Percentiles rank a stretch among this genome's conserved stretches.
phyloP scores from a whole-genome alignment of 2,329 filamentous ascomycete species.

The Parascedosporium putredinis region DNA sequence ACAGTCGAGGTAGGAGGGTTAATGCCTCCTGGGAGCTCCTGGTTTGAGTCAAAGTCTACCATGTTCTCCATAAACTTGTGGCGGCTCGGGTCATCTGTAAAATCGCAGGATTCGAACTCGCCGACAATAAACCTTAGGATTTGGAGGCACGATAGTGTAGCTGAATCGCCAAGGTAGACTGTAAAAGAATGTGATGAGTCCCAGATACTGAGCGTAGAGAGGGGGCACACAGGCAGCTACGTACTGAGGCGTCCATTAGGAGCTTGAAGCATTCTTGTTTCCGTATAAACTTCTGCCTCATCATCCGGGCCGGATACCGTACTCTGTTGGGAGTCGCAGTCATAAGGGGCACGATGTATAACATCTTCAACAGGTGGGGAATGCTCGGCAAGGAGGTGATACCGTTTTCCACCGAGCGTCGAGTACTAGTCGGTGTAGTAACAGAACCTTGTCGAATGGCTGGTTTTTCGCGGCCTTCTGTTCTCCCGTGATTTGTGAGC shows the following conservation, averaged over 20 bases:
- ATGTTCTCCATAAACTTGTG: conserved; percentile 42
- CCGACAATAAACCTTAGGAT: conserved; percentile 51
- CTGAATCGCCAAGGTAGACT: conserved; percentile 56
- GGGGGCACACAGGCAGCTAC: conserved; percentile 17
- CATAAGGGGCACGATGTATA: neutral
- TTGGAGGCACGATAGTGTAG: conserved; percentile 50
- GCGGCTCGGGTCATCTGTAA: conserved; percentile 45
- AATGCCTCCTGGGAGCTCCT: conserved; percentile 5
- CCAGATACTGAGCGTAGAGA: too few relatives aligned
- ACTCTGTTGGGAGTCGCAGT: conserved; percentile 22
- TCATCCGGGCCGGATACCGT: conserved; percentile 38
- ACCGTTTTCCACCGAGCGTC: neutral
- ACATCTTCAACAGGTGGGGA: neutral
- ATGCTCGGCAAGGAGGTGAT: neutral
- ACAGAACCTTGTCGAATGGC: neutral
- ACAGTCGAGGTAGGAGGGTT: conserved; percentile 30
- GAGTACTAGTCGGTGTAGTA: neutral
- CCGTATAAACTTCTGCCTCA: conserved; percentile 43
- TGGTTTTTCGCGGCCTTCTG: conserved; percentile 1
- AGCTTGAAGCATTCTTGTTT: conserved; percentile 50
- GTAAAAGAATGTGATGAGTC: conserved; percentile 10
- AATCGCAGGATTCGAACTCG: conserved; percentile 41
- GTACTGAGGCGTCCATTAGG: conserved; percentile 44
- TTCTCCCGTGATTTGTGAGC: neutral
- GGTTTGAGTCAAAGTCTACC: neutral